phyloP scores from a whole-genome alignment of 805 yeast genomes.

The Cyberlindnera maritima region DNA sequence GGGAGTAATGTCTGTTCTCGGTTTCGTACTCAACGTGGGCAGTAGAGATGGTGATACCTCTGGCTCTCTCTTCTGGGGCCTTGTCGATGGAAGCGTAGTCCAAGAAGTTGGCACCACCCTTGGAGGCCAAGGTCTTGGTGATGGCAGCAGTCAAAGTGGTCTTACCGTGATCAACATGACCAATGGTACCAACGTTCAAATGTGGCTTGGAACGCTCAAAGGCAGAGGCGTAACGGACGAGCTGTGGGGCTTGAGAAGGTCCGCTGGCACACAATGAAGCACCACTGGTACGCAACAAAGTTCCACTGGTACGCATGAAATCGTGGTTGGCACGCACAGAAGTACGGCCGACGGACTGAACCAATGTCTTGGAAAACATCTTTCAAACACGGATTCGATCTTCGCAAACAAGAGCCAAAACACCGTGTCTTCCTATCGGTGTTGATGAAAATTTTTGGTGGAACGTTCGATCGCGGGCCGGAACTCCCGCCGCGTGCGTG shows the following conservation, averaged over 20 bases:
- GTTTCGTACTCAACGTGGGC: constrained; percentile 98
- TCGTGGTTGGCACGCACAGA: constrained; percentile 10
- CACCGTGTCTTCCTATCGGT: not conserved
- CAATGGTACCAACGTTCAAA: constrained; percentile 95
- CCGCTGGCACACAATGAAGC: no score
- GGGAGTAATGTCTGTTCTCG: constrained; percentile 92
- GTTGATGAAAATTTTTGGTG: constrained; percentile 1
- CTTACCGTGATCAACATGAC: constrained; percentile 99
- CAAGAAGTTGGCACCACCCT: constrained; percentile 91
- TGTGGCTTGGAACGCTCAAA: constrained; percentile 97
- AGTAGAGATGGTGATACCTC: constrained; percentile 98
- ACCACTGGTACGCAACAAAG: no score
- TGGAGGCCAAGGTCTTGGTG: constrained; percentile 85
- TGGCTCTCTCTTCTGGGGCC: constrained; percentile 99
- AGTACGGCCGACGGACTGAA: constrained; percentile 14
- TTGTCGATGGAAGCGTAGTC: constrained; percentile 93
- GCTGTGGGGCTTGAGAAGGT: constrained; percentile 10
- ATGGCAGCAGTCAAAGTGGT: constrained; percentile 98
- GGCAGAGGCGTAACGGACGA: constrained; percentile 52
- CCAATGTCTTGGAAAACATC: constrained; percentile 13
- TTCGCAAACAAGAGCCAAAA: not conserved
- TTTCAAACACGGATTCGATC: not conserved
- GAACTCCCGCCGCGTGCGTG: no score
- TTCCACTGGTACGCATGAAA: no score
- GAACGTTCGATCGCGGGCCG: no score